Evolutionary conservation across 352 stramenopile genomes (phyloP).

Genomic region (Phytophthora uliginosa): DNA sequence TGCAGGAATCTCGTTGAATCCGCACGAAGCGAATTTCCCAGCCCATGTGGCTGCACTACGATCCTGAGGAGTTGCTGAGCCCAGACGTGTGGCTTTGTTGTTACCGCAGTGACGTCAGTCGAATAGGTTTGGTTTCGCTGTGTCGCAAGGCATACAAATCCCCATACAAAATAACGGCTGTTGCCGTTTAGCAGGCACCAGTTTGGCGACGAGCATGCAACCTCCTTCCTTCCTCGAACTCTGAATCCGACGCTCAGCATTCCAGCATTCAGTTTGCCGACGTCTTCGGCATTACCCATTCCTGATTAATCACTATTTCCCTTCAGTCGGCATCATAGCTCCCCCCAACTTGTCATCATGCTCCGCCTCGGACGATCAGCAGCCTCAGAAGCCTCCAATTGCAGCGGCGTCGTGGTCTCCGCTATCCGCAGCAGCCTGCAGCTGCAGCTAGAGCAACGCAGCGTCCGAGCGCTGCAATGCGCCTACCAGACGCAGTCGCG

Average conservation of each 20-base stretch:
- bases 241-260: slow-evolving; percentile 14
- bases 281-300: slow-evolving; percentile 1
- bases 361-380: slow-evolving; percentile 38
- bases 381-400: slow-evolving; percentile 28
- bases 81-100: background rate
- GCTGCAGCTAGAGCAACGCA: slow-evolving; percentile 29
- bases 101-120: background rate
- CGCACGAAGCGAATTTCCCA: background rate
- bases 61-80: slow-evolving; percentile 26
- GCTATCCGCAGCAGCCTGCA: slow-evolving; percentile 25
- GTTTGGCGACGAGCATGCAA: slow-evolving; percentile 24
- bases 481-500: slow-evolving; percentile 50
- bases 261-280: slow-evolving; percentile 3
- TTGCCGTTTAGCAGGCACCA: slow-evolving; percentile 9
- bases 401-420: slow-evolving; percentile 19
- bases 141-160: slow-evolving; percentile 33
- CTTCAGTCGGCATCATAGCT: background rate
- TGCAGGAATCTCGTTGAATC: slow-evolving; percentile 4
- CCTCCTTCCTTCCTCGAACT: slow-evolving; percentile 16
- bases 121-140: slow-evolving; percentile 1
- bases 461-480: slow-evolving; percentile 25
- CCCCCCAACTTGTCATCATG: slow-evolving; percentile 27
- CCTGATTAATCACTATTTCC: background rate
- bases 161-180: slow-evolving; percentile 22
- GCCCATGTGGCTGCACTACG: slow-evolving; percentile 8